These are phyloP conservation scores for Vigna radiata DNA, from an alignment of 306 rosid species.

Conservation along the genomic window DNA sequence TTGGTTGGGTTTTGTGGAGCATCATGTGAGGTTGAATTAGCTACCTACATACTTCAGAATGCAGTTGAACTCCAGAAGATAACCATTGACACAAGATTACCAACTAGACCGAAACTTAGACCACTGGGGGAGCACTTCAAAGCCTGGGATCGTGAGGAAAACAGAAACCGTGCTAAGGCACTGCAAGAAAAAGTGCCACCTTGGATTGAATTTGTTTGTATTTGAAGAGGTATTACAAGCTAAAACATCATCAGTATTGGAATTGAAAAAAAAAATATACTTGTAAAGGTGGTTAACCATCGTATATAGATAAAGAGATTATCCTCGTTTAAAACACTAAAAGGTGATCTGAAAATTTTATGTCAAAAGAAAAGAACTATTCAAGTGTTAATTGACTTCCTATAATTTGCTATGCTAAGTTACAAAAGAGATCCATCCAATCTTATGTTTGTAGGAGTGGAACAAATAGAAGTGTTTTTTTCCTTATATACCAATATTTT, in stretches of 20 bases:
- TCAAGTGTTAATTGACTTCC: neutral
- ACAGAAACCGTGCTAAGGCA: conserved; percentile 35
- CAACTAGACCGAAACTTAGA: conserved; percentile 30
- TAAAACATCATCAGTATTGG: neutral
- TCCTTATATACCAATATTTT: neutral
- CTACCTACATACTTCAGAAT: conserved; percentile 32
- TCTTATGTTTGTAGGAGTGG: neutral
- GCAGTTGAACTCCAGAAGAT: conserved; percentile 45
- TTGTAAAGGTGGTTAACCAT: neutral
- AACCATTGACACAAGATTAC: conserved; percentile 47
- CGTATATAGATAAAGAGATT: neutral
- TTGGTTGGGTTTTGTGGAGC: conserved; percentile 50
- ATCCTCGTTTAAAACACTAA: neutral
- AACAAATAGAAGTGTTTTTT: neutral
- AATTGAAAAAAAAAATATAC: neutral
- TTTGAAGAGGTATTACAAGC: conserved; percentile 20
- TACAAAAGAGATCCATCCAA: neutral
- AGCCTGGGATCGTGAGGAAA: conserved; percentile 43
- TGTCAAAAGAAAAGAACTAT: neutral
- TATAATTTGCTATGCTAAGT: no score
- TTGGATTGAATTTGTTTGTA: conserved; percentile 34
- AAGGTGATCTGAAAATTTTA: neutral
- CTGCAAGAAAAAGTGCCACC: conserved; percentile 37
- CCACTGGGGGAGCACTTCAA: conserved; percentile 6
- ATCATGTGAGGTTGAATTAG: conserved; percentile 46